Evolutionary conservation across 768 basidiomycete genomes (phyloP), one percentile per base, ranked within the genome.

Genomic region (Leucocoprinus sp.): DNA sequence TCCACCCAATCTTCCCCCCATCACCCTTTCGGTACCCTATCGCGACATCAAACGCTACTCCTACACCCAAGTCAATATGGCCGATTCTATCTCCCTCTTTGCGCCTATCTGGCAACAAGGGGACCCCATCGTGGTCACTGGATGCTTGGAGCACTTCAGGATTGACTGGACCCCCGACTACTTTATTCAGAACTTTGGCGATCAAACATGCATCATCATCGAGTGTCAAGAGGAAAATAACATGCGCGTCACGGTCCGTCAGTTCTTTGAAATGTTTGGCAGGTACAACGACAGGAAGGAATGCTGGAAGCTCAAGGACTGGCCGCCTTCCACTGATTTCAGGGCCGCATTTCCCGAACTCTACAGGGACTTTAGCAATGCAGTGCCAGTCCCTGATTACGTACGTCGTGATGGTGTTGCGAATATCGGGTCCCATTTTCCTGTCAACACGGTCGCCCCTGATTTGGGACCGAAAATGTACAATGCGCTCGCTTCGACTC

Each of bases 381-480:
- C 83, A 2, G 81, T 96, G 1, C 93, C 93, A 0, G 82, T 92
- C 0, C 91, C 91, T 1, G 83, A 84, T 58, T 93, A 87, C 60
- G 88, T 91, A n/a, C 72, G 92, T 41, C 78, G 87, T 26, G 92
- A 98, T 56, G 93, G 95, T 4, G 80, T 81, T 1, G 69, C 84
- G 43, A 97, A 98, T 52, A 72, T 98, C 23, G 84, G 88, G 4
- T 84, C 91, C 1, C 91, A 96, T 64, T 92, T 92, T 58, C 91
- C 91, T 1, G 64, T 67, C 9, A 89, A 89, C 54, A 78, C 81
- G 0, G 64, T 91, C 43, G 78, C 76, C 22, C 89, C 89, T 14
- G 92, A 92, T 58, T 71, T 92, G 9, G 82, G 91, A 2, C 93
- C 93, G 1, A 96, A 95, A 65, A 86, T 93, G 88, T 96, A 96